Base-by-base conservation (phyloP, 495 filamentous ascomycete species). In the Coniosporium apollinis region DNA sequence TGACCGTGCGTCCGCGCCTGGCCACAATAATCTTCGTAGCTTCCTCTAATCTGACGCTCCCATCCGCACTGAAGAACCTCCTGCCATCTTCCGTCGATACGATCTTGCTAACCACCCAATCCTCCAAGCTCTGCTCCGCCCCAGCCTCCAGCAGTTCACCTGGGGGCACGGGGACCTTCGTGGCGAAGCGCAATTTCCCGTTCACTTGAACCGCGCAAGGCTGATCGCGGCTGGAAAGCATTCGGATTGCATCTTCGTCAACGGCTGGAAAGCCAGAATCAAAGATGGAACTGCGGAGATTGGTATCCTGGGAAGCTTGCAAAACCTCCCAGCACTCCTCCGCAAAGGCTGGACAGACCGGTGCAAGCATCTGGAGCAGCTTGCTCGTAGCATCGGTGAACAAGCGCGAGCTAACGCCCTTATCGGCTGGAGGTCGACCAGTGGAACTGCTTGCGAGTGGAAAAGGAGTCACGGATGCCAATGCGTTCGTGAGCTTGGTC, bases 321-420 rank as follows among this genome's bases (percentile, higher is more conserved):
- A 86, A 57, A 1, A 68, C 39, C 38, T 71, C 62, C 82, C 82
- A 89, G 45, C 72, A 79, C 49, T 91, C 83, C 28, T 85, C 80
- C 1, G 80, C 63, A 35, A 86, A 67, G 0, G 76, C 78, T 0
- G 83, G 82, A 0, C 79, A 68, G 22, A 92, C 69, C 4, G 83
- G 83, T 1, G 80, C 75, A 42, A 84, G 56, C 55, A 92, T 69
- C 11, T 69, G 67, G 20, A 91, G 45, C 16, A 91, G 62, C 17
- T 60, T 55, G 13, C 34, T 34, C 1, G 41, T 36, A 15, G 46
- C 33, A 55, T 65, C 30, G 62, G 33, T 33, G 9, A 8, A 17
- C 30, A 46, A 52, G 16, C 54, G 53, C 54, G 51, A 2, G 51
- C 54, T 8, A 47, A 53, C 0, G 51, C 48, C 11, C n/a, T 34